Evolutionary conservation across 2,329 filamentous ascomycete genomes (phyloP).

Genomic region (Grosmannia penicillata): DNA sequence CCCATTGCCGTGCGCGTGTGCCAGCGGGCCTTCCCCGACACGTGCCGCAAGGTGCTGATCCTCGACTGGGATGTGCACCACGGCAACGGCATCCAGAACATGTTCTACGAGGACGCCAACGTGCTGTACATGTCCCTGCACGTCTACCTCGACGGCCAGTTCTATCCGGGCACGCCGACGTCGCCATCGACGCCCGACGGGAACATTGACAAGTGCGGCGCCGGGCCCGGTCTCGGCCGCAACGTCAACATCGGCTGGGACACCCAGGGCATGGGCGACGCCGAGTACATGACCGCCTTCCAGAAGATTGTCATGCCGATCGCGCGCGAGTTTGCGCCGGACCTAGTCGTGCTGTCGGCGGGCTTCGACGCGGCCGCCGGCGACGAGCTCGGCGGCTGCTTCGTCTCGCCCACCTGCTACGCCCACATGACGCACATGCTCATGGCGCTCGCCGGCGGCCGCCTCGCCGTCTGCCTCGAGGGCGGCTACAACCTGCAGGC

Average conservation of each 20-base stretch:
- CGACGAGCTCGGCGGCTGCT: conserved; percentile 84
- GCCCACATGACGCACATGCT: conserved; percentile 99
- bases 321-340: conserved; percentile 81
- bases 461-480: conserved; percentile 83
- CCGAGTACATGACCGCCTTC: conserved; percentile 92
- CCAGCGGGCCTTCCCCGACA: conserved; percentile 63
- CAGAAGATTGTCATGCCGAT: conserved; percentile 96
- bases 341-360: conserved; percentile 87
- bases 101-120: conserved; percentile 89
- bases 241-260: conserved; percentile 57
- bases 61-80: conserved; percentile 79
- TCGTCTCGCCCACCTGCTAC: conserved; percentile 81
- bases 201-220: conserved; percentile 43
- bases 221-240: conserved; percentile 37
- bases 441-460: conserved; percentile 83
- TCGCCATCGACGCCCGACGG: conserved; percentile 44
- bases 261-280: conserved; percentile 75
- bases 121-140: conserved; percentile 92
- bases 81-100: conserved; percentile 90
- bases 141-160: conserved; percentile 67
- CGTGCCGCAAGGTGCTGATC: conserved; percentile 79
- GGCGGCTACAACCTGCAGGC: conserved; percentile 90
- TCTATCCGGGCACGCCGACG: conserved; percentile 62
- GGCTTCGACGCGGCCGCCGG: conserved; percentile 93
- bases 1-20: conserved; percentile 83